Evolutionary conservation across 228 moss, liverwort and hornwort genomes (phyloP).

Genomic region (Sphagnum fallax): DNA sequence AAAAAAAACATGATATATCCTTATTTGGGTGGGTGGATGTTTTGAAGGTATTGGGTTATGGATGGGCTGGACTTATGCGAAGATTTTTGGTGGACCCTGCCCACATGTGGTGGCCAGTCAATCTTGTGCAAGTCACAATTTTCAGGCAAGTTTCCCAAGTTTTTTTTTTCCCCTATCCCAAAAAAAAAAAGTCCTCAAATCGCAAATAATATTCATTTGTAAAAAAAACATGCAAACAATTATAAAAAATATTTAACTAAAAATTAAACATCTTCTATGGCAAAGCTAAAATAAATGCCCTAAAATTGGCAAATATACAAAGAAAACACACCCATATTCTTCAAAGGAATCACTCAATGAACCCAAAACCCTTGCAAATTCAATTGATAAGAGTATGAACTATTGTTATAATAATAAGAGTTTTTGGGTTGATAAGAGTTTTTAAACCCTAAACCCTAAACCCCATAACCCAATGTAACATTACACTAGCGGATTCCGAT

Average conservation of each 20-base stretch:
- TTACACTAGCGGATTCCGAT: too few species aligned
- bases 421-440: too few species aligned
- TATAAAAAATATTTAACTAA: background rate
- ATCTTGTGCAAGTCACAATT: slow-evolving; percentile 39
- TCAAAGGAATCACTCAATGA: too few species aligned
- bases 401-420: too few species aligned
- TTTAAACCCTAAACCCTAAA: too few species aligned
- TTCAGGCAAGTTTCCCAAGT: slow-evolving; percentile 14
- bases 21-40: background rate
- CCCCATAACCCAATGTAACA: too few species aligned
- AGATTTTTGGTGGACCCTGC: slow-evolving; percentile 41
- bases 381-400: too few species aligned
- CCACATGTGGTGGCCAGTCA: slow-evolving; percentile 55
- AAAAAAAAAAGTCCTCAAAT: background rate
- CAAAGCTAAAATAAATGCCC: background rate
- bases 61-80: slow-evolving; percentile 41
- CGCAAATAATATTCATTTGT: background rate
- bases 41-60: slow-evolving; percentile 39
- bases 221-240: background rate
- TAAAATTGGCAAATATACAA: too few species aligned
- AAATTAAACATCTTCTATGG: background rate
- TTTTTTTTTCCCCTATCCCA: background rate
- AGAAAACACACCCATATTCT: too few species aligned
- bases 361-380: too few species aligned
- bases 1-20: background rate